A percentile compares a stretch with the other conserved stretches of the same genome.
Evolutionary conservation across 2,329 filamentous ascomycete genomes (phyloP).

Genomic region (Penicillium sp.): DNA sequence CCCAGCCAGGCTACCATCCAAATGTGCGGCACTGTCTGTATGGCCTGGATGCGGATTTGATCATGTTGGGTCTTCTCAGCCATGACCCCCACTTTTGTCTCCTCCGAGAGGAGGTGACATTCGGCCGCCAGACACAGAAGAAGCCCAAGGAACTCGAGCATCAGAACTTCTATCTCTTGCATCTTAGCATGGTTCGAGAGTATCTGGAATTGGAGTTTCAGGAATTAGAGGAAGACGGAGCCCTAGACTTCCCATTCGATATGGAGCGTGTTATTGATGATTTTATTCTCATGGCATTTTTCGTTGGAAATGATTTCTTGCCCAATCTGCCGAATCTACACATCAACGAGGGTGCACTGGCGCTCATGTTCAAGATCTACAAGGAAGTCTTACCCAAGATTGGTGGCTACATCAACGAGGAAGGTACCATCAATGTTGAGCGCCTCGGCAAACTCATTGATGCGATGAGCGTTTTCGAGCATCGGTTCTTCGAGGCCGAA

Average conservation of each 20-base stretch:
- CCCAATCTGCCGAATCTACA: slow-evolving; percentile 94
- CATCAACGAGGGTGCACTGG: slow-evolving; percentile 96
- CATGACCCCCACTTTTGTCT: slow-evolving; percentile 98
- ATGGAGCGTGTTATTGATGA: slow-evolving; percentile 97
- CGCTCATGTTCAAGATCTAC: slow-evolving; percentile 97
- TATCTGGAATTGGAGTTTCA: slow-evolving; percentile 97
- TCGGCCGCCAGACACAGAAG: slow-evolving; percentile 80
- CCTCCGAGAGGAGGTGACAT: slow-evolving; percentile 94
- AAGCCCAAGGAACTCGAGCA: slow-evolving; percentile 97
- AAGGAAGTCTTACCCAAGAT: slow-evolving; percentile 83
- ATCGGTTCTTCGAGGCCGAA: slow-evolving; percentile 89
- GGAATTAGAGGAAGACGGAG: slow-evolving; percentile 73
- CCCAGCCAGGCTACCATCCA: slow-evolving; percentile 85
- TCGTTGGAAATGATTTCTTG: slow-evolving; percentile 98
- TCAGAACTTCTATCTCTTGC: slow-evolving; percentile 97
- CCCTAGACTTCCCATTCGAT: slow-evolving; percentile 76
- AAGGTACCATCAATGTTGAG: slow-evolving; percentile 84
- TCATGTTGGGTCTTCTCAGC: slow-evolving; percentile 96
- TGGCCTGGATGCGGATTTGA: slow-evolving; percentile 93
- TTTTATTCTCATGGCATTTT: slow-evolving; percentile 99
- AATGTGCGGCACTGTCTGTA: slow-evolving; percentile 97
- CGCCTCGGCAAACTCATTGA: slow-evolving; percentile 75
- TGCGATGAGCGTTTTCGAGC: slow-evolving; percentile 84
- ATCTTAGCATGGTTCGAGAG: slow-evolving; percentile 95
- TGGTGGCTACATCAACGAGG: slow-evolving; percentile 94